These are phyloP conservation scores for Ascochyta koolunga DNA, from an alignment of 2,329 filamentous ascomycete species.

Conservation along the genomic window DNA sequence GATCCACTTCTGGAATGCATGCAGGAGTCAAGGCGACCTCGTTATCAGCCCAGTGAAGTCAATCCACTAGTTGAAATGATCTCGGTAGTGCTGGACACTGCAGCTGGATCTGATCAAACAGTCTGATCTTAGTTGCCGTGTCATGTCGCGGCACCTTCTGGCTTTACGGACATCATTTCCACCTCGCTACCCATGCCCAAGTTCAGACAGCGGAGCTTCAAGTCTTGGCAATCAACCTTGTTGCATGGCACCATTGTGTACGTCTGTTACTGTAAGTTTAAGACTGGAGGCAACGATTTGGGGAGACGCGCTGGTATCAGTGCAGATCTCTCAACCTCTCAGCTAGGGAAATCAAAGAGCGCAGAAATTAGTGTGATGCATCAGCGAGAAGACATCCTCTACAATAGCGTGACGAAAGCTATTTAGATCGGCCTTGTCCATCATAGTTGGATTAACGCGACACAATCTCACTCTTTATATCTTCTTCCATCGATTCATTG, in stretches of 20 bases:
- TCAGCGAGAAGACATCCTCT: not conserved
- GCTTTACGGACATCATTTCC: conserved; percentile 9
- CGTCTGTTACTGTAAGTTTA: not conserved
- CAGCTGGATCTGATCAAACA: not conserved
- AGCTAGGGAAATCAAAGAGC: not conserved
- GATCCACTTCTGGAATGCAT: conserved; percentile 5
- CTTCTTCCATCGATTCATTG: not conserved
- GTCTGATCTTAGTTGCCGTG: not conserved
- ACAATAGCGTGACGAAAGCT: not conserved
- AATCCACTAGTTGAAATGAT: not conserved
- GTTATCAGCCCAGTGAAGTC: not conserved
- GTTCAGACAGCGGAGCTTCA: conserved; percentile 6
- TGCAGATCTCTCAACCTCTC: not conserved
- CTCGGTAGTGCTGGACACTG: not conserved
- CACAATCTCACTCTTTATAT: not conserved
- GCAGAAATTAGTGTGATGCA: not conserved
- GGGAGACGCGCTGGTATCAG: not conserved
- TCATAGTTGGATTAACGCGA: not conserved
- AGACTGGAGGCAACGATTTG: not conserved
- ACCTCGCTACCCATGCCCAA: conserved; percentile 12
- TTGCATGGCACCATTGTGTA: not conserved
- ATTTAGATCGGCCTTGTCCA: not conserved
- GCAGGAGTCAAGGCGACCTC: not conserved
- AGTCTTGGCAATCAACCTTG: not conserved
- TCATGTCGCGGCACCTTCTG: not conserved